Conservation (phyloP, 75 land plant species). For the Pinus taeda region DNA sequence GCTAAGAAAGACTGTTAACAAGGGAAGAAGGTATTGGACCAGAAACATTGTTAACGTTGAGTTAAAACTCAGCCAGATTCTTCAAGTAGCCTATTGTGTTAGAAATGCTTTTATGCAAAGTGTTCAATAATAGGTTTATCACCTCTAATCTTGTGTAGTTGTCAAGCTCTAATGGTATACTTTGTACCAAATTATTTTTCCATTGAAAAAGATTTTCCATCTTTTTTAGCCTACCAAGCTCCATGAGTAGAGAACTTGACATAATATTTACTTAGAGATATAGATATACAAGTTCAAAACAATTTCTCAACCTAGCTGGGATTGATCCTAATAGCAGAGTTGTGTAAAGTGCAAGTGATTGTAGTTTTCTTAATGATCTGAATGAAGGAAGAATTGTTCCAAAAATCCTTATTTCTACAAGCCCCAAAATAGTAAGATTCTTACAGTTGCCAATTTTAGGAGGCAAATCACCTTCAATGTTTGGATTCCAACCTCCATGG, state of each 20-base stretch:
- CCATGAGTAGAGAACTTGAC: constrained; percentile 41
- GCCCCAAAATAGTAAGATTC: no score
- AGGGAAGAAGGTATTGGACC: constrained; percentile 50
- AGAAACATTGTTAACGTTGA: no score
- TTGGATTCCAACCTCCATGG: constrained; percentile 71
- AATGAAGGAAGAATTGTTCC: constrained; percentile 48
- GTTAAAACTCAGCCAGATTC: constrained; percentile 39
- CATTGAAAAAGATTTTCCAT: constrained; percentile 66
- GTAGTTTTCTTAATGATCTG: no score
- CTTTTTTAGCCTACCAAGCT: constrained; percentile 43
- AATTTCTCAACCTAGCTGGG: constrained; percentile 71
- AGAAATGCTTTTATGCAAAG: constrained; percentile 51
- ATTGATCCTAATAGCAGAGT: constrained; percentile 50
- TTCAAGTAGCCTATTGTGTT: constrained; percentile 42
- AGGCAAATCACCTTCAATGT: constrained; percentile 47
- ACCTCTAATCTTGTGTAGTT: constrained; percentile 39
- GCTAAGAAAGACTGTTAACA: constrained; percentile 40
- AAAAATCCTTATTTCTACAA: no score
- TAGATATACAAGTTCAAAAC: constrained; percentile 47
- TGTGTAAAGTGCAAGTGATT: constrained; percentile 39
- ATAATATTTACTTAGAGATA: constrained; percentile 59
- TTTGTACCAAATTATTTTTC: constrained; percentile 60
- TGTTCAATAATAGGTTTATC: constrained; percentile 73
- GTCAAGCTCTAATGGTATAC: no score
- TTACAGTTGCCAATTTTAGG: constrained; percentile 30